These are phyloP conservation scores for Plenodomus lindquistii DNA, from an alignment of 2,329 filamentous ascomycete species.

Conservation along the genomic window DNA sequence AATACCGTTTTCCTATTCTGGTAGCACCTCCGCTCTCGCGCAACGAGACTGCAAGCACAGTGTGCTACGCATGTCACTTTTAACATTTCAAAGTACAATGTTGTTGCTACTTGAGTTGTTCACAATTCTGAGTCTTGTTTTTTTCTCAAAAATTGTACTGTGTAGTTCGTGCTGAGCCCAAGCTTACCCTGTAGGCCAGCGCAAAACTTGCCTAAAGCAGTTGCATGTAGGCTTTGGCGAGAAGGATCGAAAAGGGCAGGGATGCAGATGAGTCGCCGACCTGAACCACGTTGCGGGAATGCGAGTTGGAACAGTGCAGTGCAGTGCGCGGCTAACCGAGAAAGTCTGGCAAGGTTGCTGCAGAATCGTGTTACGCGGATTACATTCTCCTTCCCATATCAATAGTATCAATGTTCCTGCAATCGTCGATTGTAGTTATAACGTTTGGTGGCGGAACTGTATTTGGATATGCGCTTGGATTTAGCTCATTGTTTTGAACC, in stretches of 20 bases:
- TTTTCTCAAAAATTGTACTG: too few relatives aligned
- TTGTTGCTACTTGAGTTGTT: too few relatives aligned
- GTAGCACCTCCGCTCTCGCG: neutral
- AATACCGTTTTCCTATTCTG: neutral
- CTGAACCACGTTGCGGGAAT: conserved; percentile 30
- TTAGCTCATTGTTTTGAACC: neutral
- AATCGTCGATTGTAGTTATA: neutral
- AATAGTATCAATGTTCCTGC: neutral
- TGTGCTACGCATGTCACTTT: neutral
- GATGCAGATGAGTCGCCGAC: conserved; percentile 30
- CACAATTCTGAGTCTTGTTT: too few relatives aligned
- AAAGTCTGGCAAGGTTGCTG: conserved; percentile 2
- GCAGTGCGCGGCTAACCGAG: neutral
- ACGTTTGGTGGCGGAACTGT: neutral
- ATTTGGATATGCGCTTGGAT: neutral
- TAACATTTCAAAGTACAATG: neutral
- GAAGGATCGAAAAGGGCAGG: neutral
- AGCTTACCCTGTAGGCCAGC: neutral
- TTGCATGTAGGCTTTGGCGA: neutral
- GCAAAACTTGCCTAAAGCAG: conserved; percentile 2
- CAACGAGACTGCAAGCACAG: neutral
- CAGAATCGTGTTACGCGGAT: conserved; percentile 6
- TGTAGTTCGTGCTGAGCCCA: too few relatives aligned
- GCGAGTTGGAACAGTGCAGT: conserved; percentile 10
- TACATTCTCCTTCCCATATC: neutral